A percentile compares a stretch with the other conserved stretches of the same genome.
Conservation (phyloP, 2,329 filamentous ascomycete genomes). For the Botrytis medusae region DNA sequence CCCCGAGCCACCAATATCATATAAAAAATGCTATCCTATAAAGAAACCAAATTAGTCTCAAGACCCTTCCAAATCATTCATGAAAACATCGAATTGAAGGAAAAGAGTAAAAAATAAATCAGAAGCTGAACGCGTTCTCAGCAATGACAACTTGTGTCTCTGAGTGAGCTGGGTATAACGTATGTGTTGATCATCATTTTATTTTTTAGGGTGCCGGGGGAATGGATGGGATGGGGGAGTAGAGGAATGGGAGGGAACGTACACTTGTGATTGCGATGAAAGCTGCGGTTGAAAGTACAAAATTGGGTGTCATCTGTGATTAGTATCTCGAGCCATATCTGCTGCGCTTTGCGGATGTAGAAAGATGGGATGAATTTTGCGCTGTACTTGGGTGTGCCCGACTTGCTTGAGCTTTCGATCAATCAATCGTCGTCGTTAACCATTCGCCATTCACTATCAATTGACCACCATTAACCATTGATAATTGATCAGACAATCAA, state of each 20-base stretch:
- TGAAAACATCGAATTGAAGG: not conserved
- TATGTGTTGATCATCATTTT: constrained; percentile 24
- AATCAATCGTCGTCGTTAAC: too few species aligned
- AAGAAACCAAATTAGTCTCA: not conserved
- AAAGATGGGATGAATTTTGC: too few species aligned
- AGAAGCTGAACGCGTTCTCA: constrained; percentile 24
- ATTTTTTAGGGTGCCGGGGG: not conserved
- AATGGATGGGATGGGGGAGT: not conserved
- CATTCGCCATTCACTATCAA: too few species aligned
- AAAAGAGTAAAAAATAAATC: not conserved
- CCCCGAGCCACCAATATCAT: not conserved
- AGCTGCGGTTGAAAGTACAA: too few species aligned
- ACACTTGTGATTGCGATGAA: not conserved
- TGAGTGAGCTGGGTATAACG: constrained; percentile 24
- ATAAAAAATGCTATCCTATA: not conserved
- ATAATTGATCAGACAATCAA: not conserved
- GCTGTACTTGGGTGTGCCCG: too few species aligned
- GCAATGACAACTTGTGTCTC: constrained; percentile 22
- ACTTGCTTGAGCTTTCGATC: too few species aligned
- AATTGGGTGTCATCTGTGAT: too few species aligned
- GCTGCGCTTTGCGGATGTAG: not conserved
- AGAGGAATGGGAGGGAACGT: not conserved
- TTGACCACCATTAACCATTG: not conserved
- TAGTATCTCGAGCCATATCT: not conserved
- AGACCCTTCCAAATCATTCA: not conserved